These are phyloP conservation scores for Omphalotus olearius DNA, from an alignment of 1,284 basidiomycete genomes.

Conservation along the genomic window DNA sequence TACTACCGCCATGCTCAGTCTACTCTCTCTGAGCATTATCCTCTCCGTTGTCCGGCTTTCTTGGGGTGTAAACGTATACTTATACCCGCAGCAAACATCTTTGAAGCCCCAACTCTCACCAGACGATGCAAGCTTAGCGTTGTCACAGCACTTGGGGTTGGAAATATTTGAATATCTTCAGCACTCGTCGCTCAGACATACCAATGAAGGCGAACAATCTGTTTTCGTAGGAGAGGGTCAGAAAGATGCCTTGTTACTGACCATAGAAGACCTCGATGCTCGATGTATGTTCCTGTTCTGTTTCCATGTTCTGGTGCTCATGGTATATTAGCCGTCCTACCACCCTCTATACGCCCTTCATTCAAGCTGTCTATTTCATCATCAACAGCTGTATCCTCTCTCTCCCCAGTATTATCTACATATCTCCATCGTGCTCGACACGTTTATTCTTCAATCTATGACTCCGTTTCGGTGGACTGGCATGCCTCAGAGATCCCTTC, in stretches of 20 bases:
- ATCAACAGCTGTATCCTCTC: conserved; percentile 28
- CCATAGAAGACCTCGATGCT: conserved; percentile 53
- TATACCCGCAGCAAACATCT: conserved; percentile 42
- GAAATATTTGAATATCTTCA: conserved; percentile 56
- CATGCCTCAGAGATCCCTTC: conserved; percentile 35
- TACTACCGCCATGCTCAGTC: conserved; percentile 13
- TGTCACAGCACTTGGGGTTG: conserved; percentile 67
- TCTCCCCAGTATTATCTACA: conserved; percentile 48
- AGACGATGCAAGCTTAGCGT: conserved; percentile 50
- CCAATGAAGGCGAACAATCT: conserved; percentile 32
- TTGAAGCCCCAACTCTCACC: conserved; percentile 38
- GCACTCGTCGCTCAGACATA: conserved; percentile 26
- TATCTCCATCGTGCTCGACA: conserved; percentile 55
- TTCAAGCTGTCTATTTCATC: conserved; percentile 34
- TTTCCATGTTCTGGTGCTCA: conserved; percentile 10
- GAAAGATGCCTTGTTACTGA: conserved; percentile 49
- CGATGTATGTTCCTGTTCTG: conserved; percentile 38
- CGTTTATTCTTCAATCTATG: conserved; percentile 50
- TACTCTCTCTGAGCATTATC: conserved; percentile 23
- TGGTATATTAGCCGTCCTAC: conserved; percentile 41
- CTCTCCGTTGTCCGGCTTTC: conserved; percentile 27
- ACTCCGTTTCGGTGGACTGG: conserved; percentile 30
- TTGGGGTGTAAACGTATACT: conserved; percentile 49
- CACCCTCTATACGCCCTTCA: conserved; percentile 39
- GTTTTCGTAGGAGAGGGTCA: conserved; percentile 55